Evolutionary conservation across 164 flowering plant species (phyloP).

Genomic region (Magnolia changhungtana): DNA sequence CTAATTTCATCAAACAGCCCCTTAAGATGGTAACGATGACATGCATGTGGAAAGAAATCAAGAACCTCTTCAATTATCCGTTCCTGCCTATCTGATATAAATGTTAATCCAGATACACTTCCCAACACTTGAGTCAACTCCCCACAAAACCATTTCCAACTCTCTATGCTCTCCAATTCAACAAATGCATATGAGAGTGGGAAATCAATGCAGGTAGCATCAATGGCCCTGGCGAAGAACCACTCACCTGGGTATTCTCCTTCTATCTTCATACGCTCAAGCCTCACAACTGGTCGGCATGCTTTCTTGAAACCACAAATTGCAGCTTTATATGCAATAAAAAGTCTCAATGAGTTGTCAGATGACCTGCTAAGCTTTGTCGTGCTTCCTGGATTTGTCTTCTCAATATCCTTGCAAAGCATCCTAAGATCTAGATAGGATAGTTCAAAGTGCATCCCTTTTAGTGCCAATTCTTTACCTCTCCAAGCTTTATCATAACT

Average conservation of each 20-base stretch:
- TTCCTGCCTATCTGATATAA: constrained; percentile 1
- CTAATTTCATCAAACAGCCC: background rate
- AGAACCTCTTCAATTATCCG: background rate
- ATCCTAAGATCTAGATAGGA: background rate
- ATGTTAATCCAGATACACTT: background rate
- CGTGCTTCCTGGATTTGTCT: background rate
- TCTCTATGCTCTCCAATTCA: background rate
- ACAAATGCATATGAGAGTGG: background rate
- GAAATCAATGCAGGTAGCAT: too few relatives aligned
- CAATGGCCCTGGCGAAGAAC: too few relatives aligned
- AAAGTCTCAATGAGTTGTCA: background rate
- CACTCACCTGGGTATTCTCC: background rate
- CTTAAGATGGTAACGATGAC: background rate
- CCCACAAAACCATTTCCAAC: background rate
- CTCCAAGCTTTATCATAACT: background rate
- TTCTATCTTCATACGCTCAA: background rate
- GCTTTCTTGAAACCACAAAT: background rate
- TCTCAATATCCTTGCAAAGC: background rate
- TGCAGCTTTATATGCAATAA: background rate
- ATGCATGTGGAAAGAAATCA: background rate
- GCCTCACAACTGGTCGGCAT: background rate
- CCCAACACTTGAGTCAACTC: background rate
- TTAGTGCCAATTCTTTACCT: background rate
- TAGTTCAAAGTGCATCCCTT: background rate
- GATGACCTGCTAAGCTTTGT: background rate